phyloP scores from a whole-genome alignment of 164 flowering plant species.

The Vitis rotundifolia region DNA sequence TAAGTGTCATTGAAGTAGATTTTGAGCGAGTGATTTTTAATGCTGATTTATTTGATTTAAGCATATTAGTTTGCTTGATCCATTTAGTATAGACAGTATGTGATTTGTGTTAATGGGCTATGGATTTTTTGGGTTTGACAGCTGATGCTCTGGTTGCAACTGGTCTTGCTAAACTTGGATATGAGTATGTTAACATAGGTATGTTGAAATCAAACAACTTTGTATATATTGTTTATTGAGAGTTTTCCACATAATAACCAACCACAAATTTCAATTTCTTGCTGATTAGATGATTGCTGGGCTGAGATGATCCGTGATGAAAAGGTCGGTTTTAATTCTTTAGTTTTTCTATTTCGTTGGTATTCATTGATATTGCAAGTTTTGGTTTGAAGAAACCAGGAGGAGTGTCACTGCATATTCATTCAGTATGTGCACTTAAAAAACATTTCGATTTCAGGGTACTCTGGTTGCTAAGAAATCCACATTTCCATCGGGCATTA shows the following conservation, averaged over 20 bases:
- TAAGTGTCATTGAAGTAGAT: too few relatives aligned
- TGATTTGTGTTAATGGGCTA: neutral
- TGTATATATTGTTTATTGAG: too few relatives aligned
- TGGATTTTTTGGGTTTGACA: conserved; percentile 19
- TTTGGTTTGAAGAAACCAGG: too few relatives aligned
- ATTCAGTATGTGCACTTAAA: neutral
- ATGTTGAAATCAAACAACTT: neutral
- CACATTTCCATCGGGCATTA: conserved; percentile 51
- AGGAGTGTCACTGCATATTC: neutral
- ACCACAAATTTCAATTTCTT: neutral
- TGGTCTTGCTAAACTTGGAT: conserved; percentile 57
- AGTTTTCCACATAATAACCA: neutral
- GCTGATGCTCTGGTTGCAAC: conserved; percentile 61
- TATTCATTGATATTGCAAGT: neutral
- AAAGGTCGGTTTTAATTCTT: conserved; percentile 20
- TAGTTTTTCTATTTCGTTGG: neutral
- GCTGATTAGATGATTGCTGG: conserved; percentile 59
- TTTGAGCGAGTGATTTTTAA: too few relatives aligned
- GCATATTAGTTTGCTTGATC: neutral
- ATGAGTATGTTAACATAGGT: conserved; percentile 59
- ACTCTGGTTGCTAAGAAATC: conserved; percentile 33
- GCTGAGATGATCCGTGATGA: conserved; percentile 42
- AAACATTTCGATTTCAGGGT: conserved; percentile 22
- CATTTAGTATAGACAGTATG: neutral
- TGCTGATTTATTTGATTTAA: neutral